Conservation (phyloP, 352 stramenopile genomes). For the Thraustotheca clavata region DNA sequence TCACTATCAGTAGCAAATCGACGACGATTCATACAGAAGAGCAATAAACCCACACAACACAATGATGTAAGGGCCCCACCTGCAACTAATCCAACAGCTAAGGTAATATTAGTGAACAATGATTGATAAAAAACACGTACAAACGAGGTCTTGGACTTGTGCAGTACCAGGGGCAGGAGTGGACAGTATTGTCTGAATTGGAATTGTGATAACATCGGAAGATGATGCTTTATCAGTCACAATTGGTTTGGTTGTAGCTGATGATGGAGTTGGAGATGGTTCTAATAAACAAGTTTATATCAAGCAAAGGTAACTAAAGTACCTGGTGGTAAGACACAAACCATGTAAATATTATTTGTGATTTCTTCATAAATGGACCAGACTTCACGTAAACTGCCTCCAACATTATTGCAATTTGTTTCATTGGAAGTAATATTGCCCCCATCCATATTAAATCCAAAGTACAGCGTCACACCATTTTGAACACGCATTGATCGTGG, state of each 20-base stretch:
- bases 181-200: not conserved
- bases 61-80: not conserved
- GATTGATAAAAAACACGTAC: not conserved
- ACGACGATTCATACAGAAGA: not conserved
- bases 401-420: not conserved
- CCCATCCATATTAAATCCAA: not conserved
- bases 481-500: not conserved
- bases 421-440: not conserved
- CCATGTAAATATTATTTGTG: not conserved
- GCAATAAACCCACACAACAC: not conserved
- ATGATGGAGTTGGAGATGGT: not conserved
- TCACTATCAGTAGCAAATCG: conserved; percentile 27
- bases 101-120: not conserved
- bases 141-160: not conserved
- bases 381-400: not conserved
- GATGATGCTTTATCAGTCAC: not conserved
- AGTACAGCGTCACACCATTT: not conserved
- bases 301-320: not conserved
- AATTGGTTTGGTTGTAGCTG: not conserved
- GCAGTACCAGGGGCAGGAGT: not conserved
- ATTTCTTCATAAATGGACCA: not conserved
- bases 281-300: not conserved
- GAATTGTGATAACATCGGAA: not conserved
- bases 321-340: not conserved
- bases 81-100: not conserved